These are phyloP conservation scores for Diaporthe destruens DNA, from an alignment of 2,329 filamentous ascomycete genomes.

Conservation along the genomic window DNA sequence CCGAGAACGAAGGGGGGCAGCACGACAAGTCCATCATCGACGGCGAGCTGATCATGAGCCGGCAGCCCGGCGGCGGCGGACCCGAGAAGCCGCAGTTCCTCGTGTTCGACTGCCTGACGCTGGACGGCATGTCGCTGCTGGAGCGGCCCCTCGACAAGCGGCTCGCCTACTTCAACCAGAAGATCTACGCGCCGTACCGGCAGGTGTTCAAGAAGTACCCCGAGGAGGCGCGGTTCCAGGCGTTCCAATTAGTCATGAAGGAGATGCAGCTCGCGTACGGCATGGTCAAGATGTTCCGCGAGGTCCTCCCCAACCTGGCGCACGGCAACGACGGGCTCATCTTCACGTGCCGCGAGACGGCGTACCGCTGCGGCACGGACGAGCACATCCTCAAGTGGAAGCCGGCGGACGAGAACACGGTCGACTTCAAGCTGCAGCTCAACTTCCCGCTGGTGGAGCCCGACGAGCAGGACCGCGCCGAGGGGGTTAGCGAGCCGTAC, in stretches of 20 bases:
- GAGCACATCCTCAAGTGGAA: constrained; percentile 98
- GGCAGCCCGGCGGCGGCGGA: constrained; percentile 73
- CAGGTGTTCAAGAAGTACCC: constrained; percentile 74
- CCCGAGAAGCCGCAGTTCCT: constrained; percentile 84
- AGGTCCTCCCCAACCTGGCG: constrained; percentile 83
- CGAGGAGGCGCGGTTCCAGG: constrained; percentile 75
- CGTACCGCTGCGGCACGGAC: constrained; percentile 92
- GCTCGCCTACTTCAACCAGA: constrained; percentile 85
- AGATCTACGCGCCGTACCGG: constrained; percentile 79
- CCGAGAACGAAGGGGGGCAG: constrained; percentile 73
- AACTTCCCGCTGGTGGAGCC: constrained; percentile 80
- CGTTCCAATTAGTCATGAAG: constrained; percentile 89
- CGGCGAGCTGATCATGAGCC: constrained; percentile 92
- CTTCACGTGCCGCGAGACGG: constrained; percentile 91
- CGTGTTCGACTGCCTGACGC: constrained; percentile 91
- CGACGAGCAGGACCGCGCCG: constrained; percentile 74
- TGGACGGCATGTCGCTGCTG: constrained; percentile 83
- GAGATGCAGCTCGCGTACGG: constrained; percentile 90
- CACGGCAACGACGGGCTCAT: constrained; percentile 98
- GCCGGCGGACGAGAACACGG: constrained; percentile 91
- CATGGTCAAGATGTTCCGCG: constrained; percentile 90
- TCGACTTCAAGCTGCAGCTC: constrained; percentile 88
- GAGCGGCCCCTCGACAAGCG: constrained; percentile 88
- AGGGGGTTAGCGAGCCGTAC: constrained; percentile 73
- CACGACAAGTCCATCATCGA: constrained; percentile 88